Evolutionary conservation across 2,329 filamentous ascomycete species (phyloP).

Genomic region (Calonectria montana): DNA sequence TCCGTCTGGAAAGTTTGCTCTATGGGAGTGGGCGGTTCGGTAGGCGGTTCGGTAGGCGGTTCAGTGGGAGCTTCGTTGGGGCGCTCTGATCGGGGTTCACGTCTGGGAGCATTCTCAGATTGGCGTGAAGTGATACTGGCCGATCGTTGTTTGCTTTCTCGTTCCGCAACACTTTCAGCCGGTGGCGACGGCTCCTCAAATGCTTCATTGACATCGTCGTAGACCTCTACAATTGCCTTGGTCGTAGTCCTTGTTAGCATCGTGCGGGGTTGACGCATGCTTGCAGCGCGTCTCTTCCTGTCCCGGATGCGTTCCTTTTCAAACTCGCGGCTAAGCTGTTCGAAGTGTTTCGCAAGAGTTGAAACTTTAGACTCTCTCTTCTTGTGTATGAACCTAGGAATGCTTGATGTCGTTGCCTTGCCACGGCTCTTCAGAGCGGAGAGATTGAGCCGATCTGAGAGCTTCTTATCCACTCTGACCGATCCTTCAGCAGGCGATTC

Average conservation of each 20-base stretch:
- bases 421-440: conserved; percentile 70
- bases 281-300: conserved; percentile 82
- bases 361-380: conserved; percentile 84
- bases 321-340: conserved; percentile 95
- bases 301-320: conserved; percentile 93
- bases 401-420: conserved; percentile 76
- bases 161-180: conserved; percentile 58
- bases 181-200: conserved; percentile 77
- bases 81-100: conserved; percentile 30
- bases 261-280: conserved; percentile 78
- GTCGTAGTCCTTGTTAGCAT: conserved; percentile 88
- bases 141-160: conserved; percentile 46
- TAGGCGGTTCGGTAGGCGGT: conserved; percentile 24
- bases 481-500: conserved; percentile 51
- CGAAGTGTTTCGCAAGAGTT: conserved; percentile 93
- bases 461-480: conserved; percentile 75
- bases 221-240: conserved; percentile 96
- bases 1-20: conserved; percentile 39
- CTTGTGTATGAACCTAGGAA: conserved; percentile 86
- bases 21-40: conserved; percentile 38
- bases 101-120: conserved; percentile 41
- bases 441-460: conserved; percentile 78
- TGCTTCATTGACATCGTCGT: conserved; percentile 92
- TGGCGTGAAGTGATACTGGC: conserved; percentile 38
- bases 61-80: conserved; percentile 22